Percentiles rank a stretch among this genome's conserved stretches.
These are phyloP conservation scores for Cryptococcus sp. DNA, from an alignment of 1,284 basidiomycete genomes.

Conservation along the genomic window DNA sequence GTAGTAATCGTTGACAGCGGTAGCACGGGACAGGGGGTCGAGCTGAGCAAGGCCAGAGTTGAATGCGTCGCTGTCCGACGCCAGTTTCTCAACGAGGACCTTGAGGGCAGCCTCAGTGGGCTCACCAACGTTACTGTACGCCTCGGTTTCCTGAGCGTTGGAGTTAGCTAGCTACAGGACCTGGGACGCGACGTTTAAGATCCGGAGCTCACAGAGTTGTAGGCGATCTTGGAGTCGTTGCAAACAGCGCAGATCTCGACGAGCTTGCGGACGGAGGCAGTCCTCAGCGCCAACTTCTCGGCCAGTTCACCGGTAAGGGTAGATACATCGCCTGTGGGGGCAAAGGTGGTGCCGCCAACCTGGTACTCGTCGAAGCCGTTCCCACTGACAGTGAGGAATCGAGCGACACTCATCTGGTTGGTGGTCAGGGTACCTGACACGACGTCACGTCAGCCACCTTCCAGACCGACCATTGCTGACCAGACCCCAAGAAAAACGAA, in stretches of 20 bases:
- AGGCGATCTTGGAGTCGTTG: slow-evolving; percentile 88
- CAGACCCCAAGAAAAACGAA: background rate
- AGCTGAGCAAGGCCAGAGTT: slow-evolving; percentile 60
- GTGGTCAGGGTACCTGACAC: slow-evolving; percentile 69
- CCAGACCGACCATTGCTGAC: background rate
- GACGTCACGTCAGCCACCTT: slow-evolving; percentile 2
- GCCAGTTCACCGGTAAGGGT: slow-evolving; percentile 62
- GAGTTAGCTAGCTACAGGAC: slow-evolving; percentile 6
- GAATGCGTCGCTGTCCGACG: slow-evolving; percentile 52
- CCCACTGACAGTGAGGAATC: slow-evolving; percentile 66
- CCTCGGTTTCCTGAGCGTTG: slow-evolving; percentile 63
- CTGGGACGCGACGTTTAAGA: background rate
- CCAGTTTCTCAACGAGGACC: slow-evolving; percentile 85
- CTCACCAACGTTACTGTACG: slow-evolving; percentile 85
- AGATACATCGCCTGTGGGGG: slow-evolving; percentile 71
- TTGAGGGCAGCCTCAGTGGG: slow-evolving; percentile 94
- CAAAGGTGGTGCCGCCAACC: slow-evolving; percentile 86
- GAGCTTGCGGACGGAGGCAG: slow-evolving; percentile 72
- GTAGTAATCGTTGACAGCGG: slow-evolving; percentile 78
- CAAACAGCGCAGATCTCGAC: slow-evolving; percentile 88
- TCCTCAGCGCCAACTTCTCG: slow-evolving; percentile 57
- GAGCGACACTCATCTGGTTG: slow-evolving; percentile 92
- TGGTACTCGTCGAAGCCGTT: slow-evolving; percentile 63
- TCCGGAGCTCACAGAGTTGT: slow-evolving; percentile 61
- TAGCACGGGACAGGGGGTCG: slow-evolving; percentile 63